Conservation (phyloP, 345 rosid species). For the Euclidium syriacum region DNA sequence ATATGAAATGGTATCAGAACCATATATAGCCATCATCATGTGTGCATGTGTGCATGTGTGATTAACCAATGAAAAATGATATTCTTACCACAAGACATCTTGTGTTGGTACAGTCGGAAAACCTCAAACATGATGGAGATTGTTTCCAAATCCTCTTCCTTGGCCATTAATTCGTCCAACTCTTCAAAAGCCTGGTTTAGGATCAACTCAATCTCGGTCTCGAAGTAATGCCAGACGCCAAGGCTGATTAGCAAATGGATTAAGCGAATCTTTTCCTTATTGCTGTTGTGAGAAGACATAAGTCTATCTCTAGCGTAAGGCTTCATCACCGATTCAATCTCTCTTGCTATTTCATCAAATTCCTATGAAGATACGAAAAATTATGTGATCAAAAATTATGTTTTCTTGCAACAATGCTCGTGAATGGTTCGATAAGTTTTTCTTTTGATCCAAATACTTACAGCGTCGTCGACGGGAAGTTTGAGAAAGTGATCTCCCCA, state of each 20-base stretch:
- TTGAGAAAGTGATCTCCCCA: constrained; percentile 12
- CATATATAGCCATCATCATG: too few relatives aligned
- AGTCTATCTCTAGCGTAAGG: neutral
- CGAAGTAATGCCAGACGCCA: neutral
- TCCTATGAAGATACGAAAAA: neutral
- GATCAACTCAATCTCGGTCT: neutral
- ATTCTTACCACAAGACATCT: neutral
- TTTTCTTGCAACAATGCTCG: neutral
- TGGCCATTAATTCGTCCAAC: neutral
- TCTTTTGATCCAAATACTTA: too few relatives aligned
- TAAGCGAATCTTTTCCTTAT: neutral
- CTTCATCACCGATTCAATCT: constrained; percentile 3
- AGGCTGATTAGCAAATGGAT: constrained; percentile 4
- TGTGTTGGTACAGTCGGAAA: neutral
- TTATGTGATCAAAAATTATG: neutral
- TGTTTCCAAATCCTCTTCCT: neutral
- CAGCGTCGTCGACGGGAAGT: neutral
- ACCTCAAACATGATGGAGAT: constrained; percentile 5
- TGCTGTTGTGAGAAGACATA: neutral
- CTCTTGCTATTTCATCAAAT: neutral
- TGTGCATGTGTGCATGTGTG: too few relatives aligned
- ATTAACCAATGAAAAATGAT: too few relatives aligned
- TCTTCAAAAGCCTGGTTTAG: neutral
- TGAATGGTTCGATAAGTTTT: too few relatives aligned
- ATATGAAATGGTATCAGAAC: too few relatives aligned